Evolutionary conservation across 2,329 filamentous ascomycete genomes (phyloP).

Genomic region (Ophiostoma sp.): DNA sequence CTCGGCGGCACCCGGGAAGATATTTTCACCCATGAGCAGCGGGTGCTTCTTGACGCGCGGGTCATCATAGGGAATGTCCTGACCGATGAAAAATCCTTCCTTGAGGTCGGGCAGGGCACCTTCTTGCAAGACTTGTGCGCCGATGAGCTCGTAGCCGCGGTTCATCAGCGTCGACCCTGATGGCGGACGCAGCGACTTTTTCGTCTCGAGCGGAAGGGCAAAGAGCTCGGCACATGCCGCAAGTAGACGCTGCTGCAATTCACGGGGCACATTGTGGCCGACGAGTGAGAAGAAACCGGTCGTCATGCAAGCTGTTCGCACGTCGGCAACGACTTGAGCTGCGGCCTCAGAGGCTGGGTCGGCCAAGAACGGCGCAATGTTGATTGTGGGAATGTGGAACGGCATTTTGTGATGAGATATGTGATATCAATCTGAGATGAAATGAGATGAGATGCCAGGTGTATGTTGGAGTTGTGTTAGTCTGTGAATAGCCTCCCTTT

Average conservation of each 20-base stretch:
- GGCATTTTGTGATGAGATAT: background rate
- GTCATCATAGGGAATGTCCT: constrained; percentile 38
- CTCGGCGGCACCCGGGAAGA: constrained; percentile 35
- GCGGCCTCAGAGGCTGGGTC: constrained; percentile 35
- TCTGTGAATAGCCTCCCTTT: background rate
- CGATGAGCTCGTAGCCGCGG: constrained; percentile 52
- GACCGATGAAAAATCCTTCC: constrained; percentile 47
- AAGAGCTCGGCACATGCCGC: constrained; percentile 47
- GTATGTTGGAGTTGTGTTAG: background rate
- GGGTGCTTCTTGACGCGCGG: constrained; percentile 41
- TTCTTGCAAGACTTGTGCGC: constrained; percentile 48
- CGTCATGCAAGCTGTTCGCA: constrained; percentile 38
- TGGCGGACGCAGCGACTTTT: constrained; percentile 41
- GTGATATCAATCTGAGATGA: background rate
- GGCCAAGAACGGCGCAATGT: constrained; percentile 38
- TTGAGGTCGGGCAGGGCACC: constrained; percentile 50
- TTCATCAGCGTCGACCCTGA: constrained; percentile 34
- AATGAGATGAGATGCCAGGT: background rate
- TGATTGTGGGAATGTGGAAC: constrained; percentile 37
- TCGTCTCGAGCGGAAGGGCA: constrained; percentile 47
- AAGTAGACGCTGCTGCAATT: constrained; percentile 32
- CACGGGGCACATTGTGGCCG: constrained; percentile 34
- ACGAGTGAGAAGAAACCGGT: constrained; percentile 37
- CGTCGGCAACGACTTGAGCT: constrained; percentile 36
- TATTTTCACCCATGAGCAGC: constrained; percentile 43